Conservation (phyloP, 1,284 basidiomycete genomes). For the Boletus sp. region DNA sequence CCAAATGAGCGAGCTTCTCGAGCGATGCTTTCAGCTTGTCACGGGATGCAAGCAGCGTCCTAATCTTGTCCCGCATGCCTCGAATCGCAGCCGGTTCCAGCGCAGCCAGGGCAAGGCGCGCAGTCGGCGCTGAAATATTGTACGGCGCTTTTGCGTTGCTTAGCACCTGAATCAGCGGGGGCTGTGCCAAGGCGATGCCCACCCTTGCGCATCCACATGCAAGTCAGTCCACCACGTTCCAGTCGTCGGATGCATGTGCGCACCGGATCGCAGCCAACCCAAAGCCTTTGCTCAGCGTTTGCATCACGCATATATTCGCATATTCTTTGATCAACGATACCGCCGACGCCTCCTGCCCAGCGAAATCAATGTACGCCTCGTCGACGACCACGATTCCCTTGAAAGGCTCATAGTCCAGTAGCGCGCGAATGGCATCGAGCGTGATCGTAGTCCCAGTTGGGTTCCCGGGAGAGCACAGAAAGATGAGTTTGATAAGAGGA, state of each 20-base stretch:
- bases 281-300: slow-evolving; percentile 95
- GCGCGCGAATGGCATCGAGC: slow-evolving; percentile 60
- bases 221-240: slow-evolving; percentile 1
- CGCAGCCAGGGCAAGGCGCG: slow-evolving; percentile 79
- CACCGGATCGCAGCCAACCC: slow-evolving; percentile 93
- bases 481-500: slow-evolving; percentile 83
- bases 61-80: slow-evolving; percentile 65
- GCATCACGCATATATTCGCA: slow-evolving; percentile 88
- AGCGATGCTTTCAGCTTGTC: slow-evolving; percentile 50
- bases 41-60: slow-evolving; percentile 60
- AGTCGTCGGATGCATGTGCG: slow-evolving; percentile 17
- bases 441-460: slow-evolving; percentile 91
- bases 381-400: slow-evolving; percentile 93
- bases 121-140: slow-evolving; percentile 91
- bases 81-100: slow-evolving; percentile 63
- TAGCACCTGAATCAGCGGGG: slow-evolving; percentile 86
- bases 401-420: slow-evolving; percentile 81
- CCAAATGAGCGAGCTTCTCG: slow-evolving; percentile 42
- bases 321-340: slow-evolving; percentile 74
- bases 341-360: slow-evolving; percentile 61
- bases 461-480: slow-evolving; percentile 97
- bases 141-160: slow-evolving; percentile 98
- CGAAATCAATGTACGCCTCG: slow-evolving; percentile 98
- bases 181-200: slow-evolving; percentile 87
- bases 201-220: slow-evolving; percentile 46